Evolutionary conservation across 1,284 basidiomycete species (phyloP).

Genomic region (Sanghuangporus baumii): DNA sequence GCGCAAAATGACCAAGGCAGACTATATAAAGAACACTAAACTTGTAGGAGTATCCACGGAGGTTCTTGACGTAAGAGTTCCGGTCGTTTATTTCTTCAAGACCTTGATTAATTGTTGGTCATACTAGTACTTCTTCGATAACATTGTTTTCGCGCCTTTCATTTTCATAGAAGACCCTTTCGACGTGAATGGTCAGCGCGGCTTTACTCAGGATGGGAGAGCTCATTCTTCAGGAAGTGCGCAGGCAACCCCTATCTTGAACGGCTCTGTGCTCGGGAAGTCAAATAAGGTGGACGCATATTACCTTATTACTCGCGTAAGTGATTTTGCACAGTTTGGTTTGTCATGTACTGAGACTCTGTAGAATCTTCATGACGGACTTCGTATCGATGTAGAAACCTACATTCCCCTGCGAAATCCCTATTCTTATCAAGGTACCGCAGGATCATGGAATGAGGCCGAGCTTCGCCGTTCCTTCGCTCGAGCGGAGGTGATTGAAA

Average conservation of each 20-base stretch:
- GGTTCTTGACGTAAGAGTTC: conserved; percentile 70
- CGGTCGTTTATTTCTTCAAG: conserved; percentile 12
- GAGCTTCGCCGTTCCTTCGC: conserved; percentile 68
- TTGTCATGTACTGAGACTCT: neutral
- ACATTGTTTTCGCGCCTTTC: conserved; percentile 92
- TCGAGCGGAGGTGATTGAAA: conserved; percentile 58
- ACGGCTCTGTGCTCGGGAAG: conserved; percentile 39
- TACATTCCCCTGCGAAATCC: conserved; percentile 66
- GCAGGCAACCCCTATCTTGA: conserved; percentile 8
- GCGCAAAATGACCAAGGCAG: conserved; percentile 93
- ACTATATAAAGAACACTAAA: conserved; percentile 88
- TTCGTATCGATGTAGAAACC: conserved; percentile 70
- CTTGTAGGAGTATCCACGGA: conserved; percentile 82
- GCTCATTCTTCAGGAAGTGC: conserved; percentile 27
- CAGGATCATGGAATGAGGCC: conserved; percentile 63
- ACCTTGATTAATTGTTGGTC: conserved; percentile 4
- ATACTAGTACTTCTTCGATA: conserved; percentile 88
- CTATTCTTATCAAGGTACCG: conserved; percentile 72
- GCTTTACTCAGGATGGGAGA: conserved; percentile 39
- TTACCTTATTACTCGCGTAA: conserved; percentile 77
- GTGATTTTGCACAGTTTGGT: conserved; percentile 5
- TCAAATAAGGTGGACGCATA: conserved; percentile 84
- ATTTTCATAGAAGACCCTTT: conserved; percentile 91
- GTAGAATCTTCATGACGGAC: conserved; percentile 63
- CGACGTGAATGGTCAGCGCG: conserved; percentile 57